Conservation (phyloP, 192 early-diverging fungal genomes). For the Gaertneriomyces sp. region DNA sequence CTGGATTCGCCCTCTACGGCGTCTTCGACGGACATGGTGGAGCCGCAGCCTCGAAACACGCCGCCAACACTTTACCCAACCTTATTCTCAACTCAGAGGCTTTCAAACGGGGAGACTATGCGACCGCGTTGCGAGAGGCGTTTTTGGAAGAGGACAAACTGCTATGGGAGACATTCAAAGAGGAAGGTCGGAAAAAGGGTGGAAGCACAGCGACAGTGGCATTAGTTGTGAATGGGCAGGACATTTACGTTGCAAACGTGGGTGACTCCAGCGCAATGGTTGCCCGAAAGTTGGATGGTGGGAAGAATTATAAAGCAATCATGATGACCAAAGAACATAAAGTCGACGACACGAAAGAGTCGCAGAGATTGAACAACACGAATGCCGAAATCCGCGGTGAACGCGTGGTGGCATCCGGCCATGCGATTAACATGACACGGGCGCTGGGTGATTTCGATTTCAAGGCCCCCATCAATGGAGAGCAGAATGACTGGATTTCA, state of each 20-base stretch:
- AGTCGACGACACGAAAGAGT: constrained; percentile 22
- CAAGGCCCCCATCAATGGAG: constrained; percentile 24
- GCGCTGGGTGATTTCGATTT: constrained; percentile 33
- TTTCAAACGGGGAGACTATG: constrained; percentile 24
- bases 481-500: constrained; percentile 26
- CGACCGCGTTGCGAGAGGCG: constrained; percentile 12
- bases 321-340: constrained; percentile 32
- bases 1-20: constrained; percentile 20
- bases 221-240: constrained; percentile 12
- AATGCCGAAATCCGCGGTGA: constrained; percentile 20
- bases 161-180: constrained; percentile 8
- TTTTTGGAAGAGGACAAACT: constrained; percentile 24
- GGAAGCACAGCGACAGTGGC: constrained; percentile 30
- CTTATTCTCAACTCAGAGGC: constrained; percentile 17
- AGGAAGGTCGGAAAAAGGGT: constrained; percentile 9
- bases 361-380: constrained; percentile 20
- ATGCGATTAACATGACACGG: constrained; percentile 31
- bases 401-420: constrained; percentile 22
- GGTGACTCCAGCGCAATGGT: constrained; percentile 28
- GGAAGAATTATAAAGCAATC: constrained; percentile 14
- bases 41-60: constrained; percentile 24
- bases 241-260: constrained; percentile 25
- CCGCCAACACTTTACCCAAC: constrained; percentile 20
- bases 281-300: constrained; percentile 4
- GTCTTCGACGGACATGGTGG: constrained; percentile 34